Conservation (phyloP, 2,329 filamentous ascomycete genomes). For the Pseudogymnoascus sp. region DNA sequence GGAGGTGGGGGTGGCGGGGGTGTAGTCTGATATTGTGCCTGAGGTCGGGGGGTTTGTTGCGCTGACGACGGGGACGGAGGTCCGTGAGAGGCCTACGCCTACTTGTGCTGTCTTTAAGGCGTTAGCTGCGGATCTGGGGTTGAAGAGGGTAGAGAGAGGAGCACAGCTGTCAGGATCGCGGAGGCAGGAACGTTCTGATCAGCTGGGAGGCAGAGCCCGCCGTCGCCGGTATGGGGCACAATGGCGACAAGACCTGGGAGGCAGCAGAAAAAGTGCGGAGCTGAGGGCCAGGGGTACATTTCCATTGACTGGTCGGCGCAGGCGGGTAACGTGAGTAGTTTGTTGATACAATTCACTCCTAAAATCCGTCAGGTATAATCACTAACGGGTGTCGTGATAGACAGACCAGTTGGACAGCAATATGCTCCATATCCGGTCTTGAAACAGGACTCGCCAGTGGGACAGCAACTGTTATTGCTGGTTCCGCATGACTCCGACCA, state of each 20-base stretch:
- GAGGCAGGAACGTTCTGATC: neutral
- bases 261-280: neutral
- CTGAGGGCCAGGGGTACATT: neutral
- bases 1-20: neutral
- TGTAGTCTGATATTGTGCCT: neutral
- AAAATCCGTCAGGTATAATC: neutral
- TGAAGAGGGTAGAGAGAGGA: neutral
- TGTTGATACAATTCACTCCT: neutral
- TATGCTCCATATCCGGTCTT: neutral
- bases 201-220: neutral
- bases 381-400: neutral
- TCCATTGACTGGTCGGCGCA: conserved; percentile 3
- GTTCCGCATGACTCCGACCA: neutral
- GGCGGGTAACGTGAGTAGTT: neutral
- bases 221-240: neutral
- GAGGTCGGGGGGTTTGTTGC: neutral
- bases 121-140: neutral
- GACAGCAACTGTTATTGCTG: conserved; percentile 2
- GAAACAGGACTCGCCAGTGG: neutral
- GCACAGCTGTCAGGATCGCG: neutral
- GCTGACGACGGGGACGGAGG: neutral
- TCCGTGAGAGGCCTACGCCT: neutral
- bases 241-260: neutral
- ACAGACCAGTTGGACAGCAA: neutral
- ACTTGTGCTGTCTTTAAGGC: neutral